phyloP scores from a whole-genome alignment of 352 stramenopile genomes.

The Phytophthora cajani region DNA sequence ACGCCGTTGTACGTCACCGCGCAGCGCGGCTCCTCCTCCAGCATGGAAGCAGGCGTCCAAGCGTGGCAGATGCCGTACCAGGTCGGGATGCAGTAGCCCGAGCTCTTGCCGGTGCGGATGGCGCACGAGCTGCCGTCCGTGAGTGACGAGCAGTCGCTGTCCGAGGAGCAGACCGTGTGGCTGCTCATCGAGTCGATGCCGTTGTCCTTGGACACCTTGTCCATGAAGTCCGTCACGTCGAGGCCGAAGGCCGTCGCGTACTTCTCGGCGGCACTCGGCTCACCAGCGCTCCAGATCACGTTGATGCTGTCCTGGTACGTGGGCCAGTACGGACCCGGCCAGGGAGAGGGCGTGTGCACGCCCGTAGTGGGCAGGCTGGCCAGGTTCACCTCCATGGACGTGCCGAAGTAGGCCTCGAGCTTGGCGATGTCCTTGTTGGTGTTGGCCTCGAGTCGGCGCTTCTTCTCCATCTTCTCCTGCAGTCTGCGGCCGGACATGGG shows the following conservation, averaged over 20 bases:
- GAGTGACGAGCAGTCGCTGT: slow-evolving; percentile 31
- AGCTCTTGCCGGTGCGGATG: slow-evolving; percentile 29
- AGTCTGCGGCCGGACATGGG: slow-evolving; percentile 25
- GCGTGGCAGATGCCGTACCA: slow-evolving; percentile 57
- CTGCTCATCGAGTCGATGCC: slow-evolving; percentile 41
- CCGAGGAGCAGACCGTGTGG: slow-evolving; percentile 28
- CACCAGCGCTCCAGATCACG: slow-evolving; percentile 24
- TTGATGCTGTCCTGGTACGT: slow-evolving; percentile 79
- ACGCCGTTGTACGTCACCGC: slow-evolving; percentile 46
- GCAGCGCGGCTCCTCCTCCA: slow-evolving; percentile 40
- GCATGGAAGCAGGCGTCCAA: slow-evolving; percentile 41
- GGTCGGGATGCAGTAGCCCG: slow-evolving; percentile 46
- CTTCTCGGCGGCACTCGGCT: slow-evolving; percentile 46
- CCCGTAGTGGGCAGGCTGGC: slow-evolving; percentile 32
- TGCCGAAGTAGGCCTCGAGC: slow-evolving; percentile 33
- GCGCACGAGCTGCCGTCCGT: slow-evolving; percentile 34
- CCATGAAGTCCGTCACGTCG: slow-evolving; percentile 44
- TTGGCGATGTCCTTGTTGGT: slow-evolving; percentile 36
- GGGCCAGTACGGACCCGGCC: slow-evolving; percentile 68
- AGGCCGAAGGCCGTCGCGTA: slow-evolving; percentile 57
- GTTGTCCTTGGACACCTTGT: slow-evolving; percentile 41
- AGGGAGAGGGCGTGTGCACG: slow-evolving; percentile 31
- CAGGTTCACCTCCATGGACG: slow-evolving; percentile 32
- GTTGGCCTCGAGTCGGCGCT: slow-evolving; percentile 26
- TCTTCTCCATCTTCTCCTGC: slow-evolving; percentile 21